These are phyloP conservation scores for Cryptococcus jaspeensis DNA, from an alignment of 1,284 basidiomycete species.

Conservation along the genomic window DNA sequence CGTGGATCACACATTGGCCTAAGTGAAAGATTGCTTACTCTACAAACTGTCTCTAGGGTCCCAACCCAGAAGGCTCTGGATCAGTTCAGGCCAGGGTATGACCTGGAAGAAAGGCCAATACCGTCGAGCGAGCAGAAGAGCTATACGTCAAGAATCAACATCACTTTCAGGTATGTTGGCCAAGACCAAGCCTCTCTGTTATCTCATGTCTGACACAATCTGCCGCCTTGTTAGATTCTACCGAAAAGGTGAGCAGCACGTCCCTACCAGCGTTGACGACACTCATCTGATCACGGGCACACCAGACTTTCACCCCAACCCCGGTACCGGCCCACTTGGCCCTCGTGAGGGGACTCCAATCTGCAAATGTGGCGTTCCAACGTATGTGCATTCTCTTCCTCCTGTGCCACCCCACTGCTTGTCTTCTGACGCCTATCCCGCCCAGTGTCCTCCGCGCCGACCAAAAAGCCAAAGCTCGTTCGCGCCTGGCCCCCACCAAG, in stretches of 20 bases:
- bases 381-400: slow-evolving; percentile 37
- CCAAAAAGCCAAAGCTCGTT: slow-evolving; percentile 49
- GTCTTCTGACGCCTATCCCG: not conserved
- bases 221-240: slow-evolving; percentile 26
- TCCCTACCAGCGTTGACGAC: not conserved
- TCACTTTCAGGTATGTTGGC: slow-evolving; percentile 65
- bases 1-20: not conserved
- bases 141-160: slow-evolving; percentile 76
- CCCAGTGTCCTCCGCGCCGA: slow-evolving; percentile 50
- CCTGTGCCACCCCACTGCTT: not conserved
- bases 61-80: slow-evolving; percentile 75
- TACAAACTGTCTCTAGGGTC: slow-evolving; percentile 56
- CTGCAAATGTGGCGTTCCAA: slow-evolving; percentile 78
- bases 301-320: slow-evolving; percentile 72
- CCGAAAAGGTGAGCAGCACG: slow-evolving; percentile 30
- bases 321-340: slow-evolving; percentile 19
- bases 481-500: slow-evolving; percentile 11
- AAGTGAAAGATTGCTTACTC: not conserved
- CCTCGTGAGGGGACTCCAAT: slow-evolving; percentile 50
- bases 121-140: slow-evolving; percentile 39
- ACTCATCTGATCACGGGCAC: slow-evolving; percentile 44
- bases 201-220: not conserved
- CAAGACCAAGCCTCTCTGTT: not conserved
- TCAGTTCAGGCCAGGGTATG: slow-evolving; percentile 64
- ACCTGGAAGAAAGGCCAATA: slow-evolving; percentile 28